These are phyloP conservation scores for Capillidium rhysosporum DNA, from an alignment of 371 early-diverging fungal species.

Conservation along the genomic window DNA sequence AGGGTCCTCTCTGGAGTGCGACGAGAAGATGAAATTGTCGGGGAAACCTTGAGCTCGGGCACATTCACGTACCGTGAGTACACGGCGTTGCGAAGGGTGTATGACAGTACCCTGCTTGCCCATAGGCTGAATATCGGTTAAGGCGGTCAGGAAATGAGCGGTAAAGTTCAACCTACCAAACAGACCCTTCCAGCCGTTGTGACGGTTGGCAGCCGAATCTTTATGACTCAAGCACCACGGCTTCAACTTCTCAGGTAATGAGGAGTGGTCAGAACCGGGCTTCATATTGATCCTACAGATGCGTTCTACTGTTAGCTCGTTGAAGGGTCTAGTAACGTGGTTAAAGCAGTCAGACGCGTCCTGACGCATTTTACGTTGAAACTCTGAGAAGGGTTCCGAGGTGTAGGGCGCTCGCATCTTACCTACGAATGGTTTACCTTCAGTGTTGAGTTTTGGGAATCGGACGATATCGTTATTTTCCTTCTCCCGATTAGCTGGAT, in stretches of 20 bases:
- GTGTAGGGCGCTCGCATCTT: conserved; percentile 14
- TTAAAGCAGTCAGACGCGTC: conserved; percentile 14
- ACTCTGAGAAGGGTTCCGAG: conserved; percentile 19
- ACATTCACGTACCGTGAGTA: conserved; percentile 28
- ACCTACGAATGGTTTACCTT: conserved; percentile 13
- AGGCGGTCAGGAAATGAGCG: conserved; percentile 23
- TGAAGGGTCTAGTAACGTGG: conserved; percentile 22
- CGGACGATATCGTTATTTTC: not conserved
- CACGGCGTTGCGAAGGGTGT: conserved; percentile 29
- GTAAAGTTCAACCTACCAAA: conserved; percentile 27
- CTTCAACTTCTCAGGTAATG: conserved; percentile 22
- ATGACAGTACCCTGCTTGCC: conserved; percentile 32
- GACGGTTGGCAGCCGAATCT: conserved; percentile 22
- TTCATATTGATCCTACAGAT: conserved; percentile 20
- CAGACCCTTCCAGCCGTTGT: conserved; percentile 29
- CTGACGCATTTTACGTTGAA: conserved; percentile 20
- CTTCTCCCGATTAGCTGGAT: not conserved
- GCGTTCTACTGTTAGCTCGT: conserved; percentile 19
- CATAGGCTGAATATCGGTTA: conserved; percentile 29
- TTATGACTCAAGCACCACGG: conserved; percentile 23
- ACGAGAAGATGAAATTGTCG: conserved; percentile 24
- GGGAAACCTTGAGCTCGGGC: conserved; percentile 46
- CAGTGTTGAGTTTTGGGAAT: conserved; percentile 2
- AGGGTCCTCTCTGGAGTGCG: conserved; percentile 10
- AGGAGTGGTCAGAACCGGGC: conserved; percentile 24